Evolutionary conservation across 2,329 filamentous ascomycete genomes (phyloP).

Genomic region (Arthrocladium fulminans): DNA sequence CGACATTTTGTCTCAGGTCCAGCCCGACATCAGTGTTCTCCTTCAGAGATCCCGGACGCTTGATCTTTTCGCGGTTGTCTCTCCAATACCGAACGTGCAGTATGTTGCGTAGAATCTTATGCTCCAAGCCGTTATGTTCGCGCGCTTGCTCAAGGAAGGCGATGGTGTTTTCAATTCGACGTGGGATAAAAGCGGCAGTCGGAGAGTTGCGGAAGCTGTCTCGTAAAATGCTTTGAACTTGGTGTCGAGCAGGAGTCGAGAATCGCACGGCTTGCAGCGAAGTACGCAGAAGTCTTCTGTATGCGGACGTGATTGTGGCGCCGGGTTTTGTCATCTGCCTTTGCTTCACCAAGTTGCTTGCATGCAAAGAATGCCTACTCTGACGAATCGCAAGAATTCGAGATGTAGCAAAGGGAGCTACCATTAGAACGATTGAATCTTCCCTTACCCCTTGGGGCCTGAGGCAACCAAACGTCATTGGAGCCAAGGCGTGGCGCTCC

Average conservation of each 20-base stretch:
- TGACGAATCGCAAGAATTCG: not conserved
- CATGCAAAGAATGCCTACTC: not conserved
- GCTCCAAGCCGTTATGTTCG: conserved; percentile 34
- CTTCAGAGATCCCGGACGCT: conserved; percentile 2
- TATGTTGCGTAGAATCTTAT: conserved; percentile 40
- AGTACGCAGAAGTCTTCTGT: conserved; percentile 49
- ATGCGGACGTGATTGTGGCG: conserved; percentile 40
- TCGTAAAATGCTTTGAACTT: conserved; percentile 39
- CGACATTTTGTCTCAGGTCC: conserved; percentile 28
- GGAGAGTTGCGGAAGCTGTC: conserved; percentile 34
- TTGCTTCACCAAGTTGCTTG: not conserved
- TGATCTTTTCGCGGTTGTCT: conserved; percentile 18
- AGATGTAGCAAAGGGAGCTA: not conserved
- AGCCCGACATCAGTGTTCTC: conserved; percentile 21
- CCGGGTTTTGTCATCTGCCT: not conserved
- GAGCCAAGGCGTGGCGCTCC: not conserved
- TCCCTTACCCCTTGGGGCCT: not conserved
- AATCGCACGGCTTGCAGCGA: conserved; percentile 48
- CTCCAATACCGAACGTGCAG: conserved; percentile 38
- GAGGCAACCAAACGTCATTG: not conserved
- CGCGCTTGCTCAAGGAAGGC: conserved; percentile 37
- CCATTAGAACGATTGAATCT: not conserved
- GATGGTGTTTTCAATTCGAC: conserved; percentile 37
- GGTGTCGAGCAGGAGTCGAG: conserved; percentile 48
- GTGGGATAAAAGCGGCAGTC: conserved; percentile 30